Percentiles rank a stretch among this genome's conserved stretches.
phyloP scores from a whole-genome alignment of 2,329 filamentous ascomycete genomes.

The Purpureocillium takamizusanense region DNA sequence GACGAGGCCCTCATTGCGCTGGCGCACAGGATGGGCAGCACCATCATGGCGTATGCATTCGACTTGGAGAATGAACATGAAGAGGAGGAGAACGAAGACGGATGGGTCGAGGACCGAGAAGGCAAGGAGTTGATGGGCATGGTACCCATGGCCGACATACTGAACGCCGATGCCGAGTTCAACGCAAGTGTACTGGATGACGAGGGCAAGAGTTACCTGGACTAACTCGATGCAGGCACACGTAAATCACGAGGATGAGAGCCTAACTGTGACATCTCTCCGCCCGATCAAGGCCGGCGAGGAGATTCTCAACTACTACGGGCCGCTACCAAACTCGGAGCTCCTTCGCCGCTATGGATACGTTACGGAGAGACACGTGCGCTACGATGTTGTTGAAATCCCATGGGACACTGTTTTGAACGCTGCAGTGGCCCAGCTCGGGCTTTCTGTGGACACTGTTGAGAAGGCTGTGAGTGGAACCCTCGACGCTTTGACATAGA shows the following conservation, averaged over 20 bases:
- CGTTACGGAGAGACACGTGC: constrained; percentile 65
- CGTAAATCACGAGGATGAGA: constrained; percentile 42
- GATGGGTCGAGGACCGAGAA: constrained; percentile 56
- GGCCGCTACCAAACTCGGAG: constrained; percentile 73
- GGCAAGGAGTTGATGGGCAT: constrained; percentile 62
- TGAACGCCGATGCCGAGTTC: constrained; percentile 83
- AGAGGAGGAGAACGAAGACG: constrained; percentile 51
- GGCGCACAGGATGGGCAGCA: constrained; percentile 75
- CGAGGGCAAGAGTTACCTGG: neutral
- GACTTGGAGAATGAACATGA: constrained; percentile 58
- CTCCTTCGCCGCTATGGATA: constrained; percentile 81
- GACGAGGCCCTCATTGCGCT: constrained; percentile 39
- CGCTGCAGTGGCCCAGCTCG: constrained; percentile 29
- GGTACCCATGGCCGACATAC: constrained; percentile 82
- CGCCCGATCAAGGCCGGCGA: constrained; percentile 60
- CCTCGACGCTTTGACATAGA: no score
- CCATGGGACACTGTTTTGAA: constrained; percentile 49
- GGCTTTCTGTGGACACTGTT: constrained; percentile 25
- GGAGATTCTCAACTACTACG: constrained; percentile 85
- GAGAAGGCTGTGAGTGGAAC: neutral
- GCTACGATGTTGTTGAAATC: constrained; percentile 78
- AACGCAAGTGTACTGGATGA: constrained; percentile 45
- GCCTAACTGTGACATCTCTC: constrained; percentile 63
- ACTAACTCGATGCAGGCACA: constrained; percentile 29
- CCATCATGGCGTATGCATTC: constrained; percentile 90